phyloP scores from a whole-genome alignment of 345 rosid species.

The Gossypioides kirkii region DNA sequence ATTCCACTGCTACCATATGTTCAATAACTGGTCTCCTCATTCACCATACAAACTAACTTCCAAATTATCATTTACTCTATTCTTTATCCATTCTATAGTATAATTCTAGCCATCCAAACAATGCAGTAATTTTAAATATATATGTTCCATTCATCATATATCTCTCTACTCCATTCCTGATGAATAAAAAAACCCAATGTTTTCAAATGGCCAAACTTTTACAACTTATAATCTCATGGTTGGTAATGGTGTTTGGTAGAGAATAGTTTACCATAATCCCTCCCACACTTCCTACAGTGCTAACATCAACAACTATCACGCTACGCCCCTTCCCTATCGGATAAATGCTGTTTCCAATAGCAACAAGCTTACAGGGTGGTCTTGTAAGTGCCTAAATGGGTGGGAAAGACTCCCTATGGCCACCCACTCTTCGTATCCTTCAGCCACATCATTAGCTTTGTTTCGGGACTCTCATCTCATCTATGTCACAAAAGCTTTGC shows the following conservation, averaged over 20 bases:
- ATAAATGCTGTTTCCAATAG: constrained; percentile 52
- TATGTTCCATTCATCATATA: too few species aligned
- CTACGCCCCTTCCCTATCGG: constrained; percentile 66
- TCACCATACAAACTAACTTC: too few species aligned
- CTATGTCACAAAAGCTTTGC: constrained; percentile 50
- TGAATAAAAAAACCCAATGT: too few species aligned
- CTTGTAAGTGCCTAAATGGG: constrained; percentile 30
- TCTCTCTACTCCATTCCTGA: too few species aligned
- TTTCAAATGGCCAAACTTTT: constrained; percentile 50
- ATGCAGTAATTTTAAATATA: too few species aligned
- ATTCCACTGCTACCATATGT: background rate
- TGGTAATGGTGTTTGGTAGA: constrained; percentile 39
- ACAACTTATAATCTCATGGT: constrained; percentile 41
- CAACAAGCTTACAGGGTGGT: constrained; percentile 67
- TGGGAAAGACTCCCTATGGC: constrained; percentile 57
- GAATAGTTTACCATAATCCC: constrained; percentile 65
- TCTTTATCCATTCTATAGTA: too few species aligned
- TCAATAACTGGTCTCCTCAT: too few species aligned
- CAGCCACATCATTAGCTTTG: constrained; percentile 60
- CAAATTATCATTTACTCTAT: too few species aligned
- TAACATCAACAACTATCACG: constrained; percentile 56
- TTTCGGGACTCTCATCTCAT: constrained; percentile 67
- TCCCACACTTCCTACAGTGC: constrained; percentile 36
- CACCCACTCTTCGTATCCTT: constrained; percentile 56
- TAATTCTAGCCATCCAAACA: too few species aligned